These are phyloP conservation scores for Aegilops sharonensis DNA, from an alignment of 176 grass and related monocot genomes.

Conservation along the genomic window DNA sequence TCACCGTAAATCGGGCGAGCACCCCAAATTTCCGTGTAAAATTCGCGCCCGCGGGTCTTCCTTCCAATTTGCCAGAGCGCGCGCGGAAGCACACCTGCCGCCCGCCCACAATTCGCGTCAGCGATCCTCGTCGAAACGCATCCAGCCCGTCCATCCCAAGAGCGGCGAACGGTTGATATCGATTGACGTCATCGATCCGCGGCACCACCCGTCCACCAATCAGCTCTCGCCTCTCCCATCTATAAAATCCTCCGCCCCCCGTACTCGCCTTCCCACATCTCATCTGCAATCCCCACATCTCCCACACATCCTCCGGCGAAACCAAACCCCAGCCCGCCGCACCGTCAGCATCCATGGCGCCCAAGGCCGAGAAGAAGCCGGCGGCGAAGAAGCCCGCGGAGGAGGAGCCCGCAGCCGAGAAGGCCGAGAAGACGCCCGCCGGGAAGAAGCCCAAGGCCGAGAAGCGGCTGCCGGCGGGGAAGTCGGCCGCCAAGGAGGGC, in stretches of 20 bases:
- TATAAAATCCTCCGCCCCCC: neutral
- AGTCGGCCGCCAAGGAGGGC: neutral
- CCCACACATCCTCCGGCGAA: neutral
- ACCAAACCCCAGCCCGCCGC: neutral
- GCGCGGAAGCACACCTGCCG: neutral
- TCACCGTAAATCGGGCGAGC: too few relatives aligned
- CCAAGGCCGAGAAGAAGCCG: slow-evolving; percentile 17
- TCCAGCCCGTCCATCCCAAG: neutral
- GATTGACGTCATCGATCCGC: neutral
- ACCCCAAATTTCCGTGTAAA: too few relatives aligned
- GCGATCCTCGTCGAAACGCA: neutral
- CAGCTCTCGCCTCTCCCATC: neutral
- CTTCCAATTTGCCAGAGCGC: neutral
- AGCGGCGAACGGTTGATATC: neutral
- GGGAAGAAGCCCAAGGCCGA: neutral
- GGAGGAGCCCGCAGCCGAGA: neutral
- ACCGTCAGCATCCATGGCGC: neutral
- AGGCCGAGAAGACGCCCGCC: neutral
- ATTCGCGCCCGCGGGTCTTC: too few relatives aligned
- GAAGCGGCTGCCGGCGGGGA: neutral
- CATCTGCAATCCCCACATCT: neutral
- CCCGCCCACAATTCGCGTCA: neutral
- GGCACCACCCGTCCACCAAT: neutral
- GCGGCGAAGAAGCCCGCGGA: slow-evolving; percentile 14
- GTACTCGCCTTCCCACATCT: neutral